phyloP scores from a whole-genome alignment of 2,329 filamentous ascomycete species.

The Alternaria sp. region DNA sequence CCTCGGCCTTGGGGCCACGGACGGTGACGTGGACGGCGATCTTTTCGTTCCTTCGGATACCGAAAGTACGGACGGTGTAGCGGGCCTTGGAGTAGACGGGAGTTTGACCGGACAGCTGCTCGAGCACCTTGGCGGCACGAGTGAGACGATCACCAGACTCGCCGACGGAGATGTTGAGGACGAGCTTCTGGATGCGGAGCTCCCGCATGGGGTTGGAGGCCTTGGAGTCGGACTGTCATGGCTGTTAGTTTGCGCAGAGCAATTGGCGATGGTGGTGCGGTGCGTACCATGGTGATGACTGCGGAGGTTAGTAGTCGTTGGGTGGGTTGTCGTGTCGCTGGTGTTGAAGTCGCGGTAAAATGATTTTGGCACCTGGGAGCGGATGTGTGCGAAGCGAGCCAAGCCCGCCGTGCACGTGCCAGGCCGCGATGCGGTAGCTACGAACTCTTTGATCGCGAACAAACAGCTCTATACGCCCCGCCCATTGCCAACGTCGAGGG shows the following conservation, averaged over 20 bases:
- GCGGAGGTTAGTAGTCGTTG: constrained; percentile 47
- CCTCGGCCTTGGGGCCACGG: constrained; percentile 98
- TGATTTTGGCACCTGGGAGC: background rate
- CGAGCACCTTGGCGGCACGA: constrained; percentile 99
- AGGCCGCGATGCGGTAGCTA: constrained; percentile 14
- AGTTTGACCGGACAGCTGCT: constrained; percentile 99
- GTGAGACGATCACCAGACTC: constrained; percentile 99
- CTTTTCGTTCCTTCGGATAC: constrained; percentile 99
- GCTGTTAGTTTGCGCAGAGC: constrained; percentile 33
- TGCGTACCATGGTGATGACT: constrained; percentile 52
- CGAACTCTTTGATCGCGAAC: constrained; percentile 22
- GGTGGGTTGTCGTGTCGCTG: constrained; percentile 42
- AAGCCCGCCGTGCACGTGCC: constrained; percentile 11
- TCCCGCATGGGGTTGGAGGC: constrained; percentile 98
- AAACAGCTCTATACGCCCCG: constrained; percentile 37
- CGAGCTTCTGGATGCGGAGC: constrained; percentile 98
- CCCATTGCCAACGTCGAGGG: constrained; percentile 28
- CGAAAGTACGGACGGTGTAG: constrained; percentile 99
- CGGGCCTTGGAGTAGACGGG: constrained; percentile 99
- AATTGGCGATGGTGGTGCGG: constrained; percentile 2
- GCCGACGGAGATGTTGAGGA: constrained; percentile 99
- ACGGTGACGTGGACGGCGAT: constrained; percentile 99
- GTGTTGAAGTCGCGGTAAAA: constrained; percentile 25
- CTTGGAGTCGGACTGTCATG: constrained; percentile 64
- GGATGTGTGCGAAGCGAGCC: constrained; percentile 5